Percentiles rank a stretch among this genome's conserved stretches.
Conservation (phyloP, 176 grass and related monocot genomes). For the Lolium rigidum region DNA sequence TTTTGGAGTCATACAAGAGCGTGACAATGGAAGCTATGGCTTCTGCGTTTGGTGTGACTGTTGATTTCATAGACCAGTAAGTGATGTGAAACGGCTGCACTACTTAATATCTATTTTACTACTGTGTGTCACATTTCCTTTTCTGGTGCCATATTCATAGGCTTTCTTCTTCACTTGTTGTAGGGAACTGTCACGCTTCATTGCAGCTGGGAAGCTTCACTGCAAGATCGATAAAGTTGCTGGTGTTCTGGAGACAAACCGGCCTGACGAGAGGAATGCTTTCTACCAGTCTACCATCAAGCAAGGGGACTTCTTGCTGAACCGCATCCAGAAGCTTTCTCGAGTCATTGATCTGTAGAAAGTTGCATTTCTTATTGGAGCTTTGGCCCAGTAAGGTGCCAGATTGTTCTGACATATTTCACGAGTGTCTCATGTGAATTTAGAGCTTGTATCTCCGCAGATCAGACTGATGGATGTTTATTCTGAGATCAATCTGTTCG, state of each 20-base stretch:
- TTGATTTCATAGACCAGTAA: slow-evolving; percentile 98
- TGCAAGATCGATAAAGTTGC: slow-evolving; percentile 97
- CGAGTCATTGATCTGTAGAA: slow-evolving; percentile 90
- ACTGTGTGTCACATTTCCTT: background rate
- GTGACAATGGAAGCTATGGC: slow-evolving; percentile 99
- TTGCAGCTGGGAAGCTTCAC: slow-evolving; percentile 97
- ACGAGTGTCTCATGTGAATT: background rate
- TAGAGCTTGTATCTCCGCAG: background rate
- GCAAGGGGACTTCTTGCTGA: slow-evolving; percentile 97
- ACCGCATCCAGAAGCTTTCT: slow-evolving; percentile 95
- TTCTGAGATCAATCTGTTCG: background rate
- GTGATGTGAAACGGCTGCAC: slow-evolving; percentile 1
- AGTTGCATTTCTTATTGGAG: slow-evolving; percentile 1
- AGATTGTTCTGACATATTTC: background rate
- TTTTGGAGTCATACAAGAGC: slow-evolving; percentile 94
- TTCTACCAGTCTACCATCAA: slow-evolving; percentile 95
- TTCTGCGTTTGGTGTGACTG: slow-evolving; percentile 75
- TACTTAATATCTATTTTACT: background rate
- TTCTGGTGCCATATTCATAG: background rate
- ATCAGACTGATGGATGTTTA: background rate
- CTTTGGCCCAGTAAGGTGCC: background rate
- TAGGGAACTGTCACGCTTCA: slow-evolving; percentile 88
- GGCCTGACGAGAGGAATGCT: slow-evolving; percentile 93
- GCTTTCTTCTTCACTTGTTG: background rate
- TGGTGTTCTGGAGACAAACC: slow-evolving; percentile 89